Percentiles rank a stretch among this genome's conserved stretches.
phyloP scores from a whole-genome alignment of 805 yeast genomes.

The Scheffersomyces stipitis region DNA sequence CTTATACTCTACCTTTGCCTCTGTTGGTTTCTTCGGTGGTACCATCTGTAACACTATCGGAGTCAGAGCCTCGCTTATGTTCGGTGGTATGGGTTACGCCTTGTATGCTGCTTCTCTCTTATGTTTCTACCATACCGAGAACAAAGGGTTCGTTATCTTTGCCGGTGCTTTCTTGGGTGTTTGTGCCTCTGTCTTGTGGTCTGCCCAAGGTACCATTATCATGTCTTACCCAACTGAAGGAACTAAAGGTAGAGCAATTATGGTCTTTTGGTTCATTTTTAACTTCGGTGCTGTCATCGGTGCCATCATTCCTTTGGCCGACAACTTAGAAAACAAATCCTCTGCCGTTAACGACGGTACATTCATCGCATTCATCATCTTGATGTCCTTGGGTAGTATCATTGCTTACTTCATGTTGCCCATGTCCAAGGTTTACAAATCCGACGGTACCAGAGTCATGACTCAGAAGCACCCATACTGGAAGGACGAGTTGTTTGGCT shows the following conservation, averaged over 20 bases:
- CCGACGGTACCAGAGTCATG: conserved; percentile 51
- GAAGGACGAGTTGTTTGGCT: conserved; percentile 44
- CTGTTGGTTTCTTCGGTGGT: conserved; percentile 59
- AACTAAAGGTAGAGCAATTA: conserved; percentile 52
- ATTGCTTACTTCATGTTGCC: conserved; percentile 51
- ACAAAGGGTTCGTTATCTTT: conserved; percentile 52
- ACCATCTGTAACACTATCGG: conserved; percentile 53
- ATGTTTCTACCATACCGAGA: conserved; percentile 45
- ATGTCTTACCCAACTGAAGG: conserved; percentile 58
- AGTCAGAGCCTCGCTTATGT: conserved; percentile 39
- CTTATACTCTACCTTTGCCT: conserved; percentile 53
- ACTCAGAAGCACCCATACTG: conserved; percentile 45
- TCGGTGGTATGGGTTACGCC: conserved; percentile 58
- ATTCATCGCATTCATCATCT: conserved; percentile 52
- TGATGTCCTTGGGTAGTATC: conserved; percentile 48
- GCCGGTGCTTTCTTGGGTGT: conserved; percentile 59
- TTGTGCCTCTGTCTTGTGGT: conserved; percentile 57
- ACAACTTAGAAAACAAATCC: conserved; percentile 42
- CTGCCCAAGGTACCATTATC: conserved; percentile 57
- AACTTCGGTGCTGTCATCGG: conserved; percentile 65
- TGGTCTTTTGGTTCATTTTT: conserved; percentile 61
- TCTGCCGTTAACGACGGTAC: conserved; percentile 47
- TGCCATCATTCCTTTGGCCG: conserved; percentile 54
- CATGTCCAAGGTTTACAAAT: conserved; percentile 45
- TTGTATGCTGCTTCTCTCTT: conserved; percentile 54